Base-by-base conservation (phyloP, 768 basidiomycete species). In the Cyathus striatus region DNA sequence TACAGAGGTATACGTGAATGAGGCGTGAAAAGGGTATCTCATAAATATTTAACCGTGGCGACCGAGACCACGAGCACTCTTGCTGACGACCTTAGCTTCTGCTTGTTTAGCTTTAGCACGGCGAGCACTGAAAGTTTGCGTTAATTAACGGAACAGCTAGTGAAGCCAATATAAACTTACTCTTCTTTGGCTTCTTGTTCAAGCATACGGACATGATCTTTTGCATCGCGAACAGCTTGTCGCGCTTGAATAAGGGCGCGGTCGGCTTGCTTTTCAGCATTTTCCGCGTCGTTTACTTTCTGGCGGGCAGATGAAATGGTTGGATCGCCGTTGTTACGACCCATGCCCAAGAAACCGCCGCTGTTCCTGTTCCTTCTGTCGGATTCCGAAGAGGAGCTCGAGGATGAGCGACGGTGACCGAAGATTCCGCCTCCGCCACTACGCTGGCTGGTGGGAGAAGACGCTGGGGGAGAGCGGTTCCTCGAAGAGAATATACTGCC, bases 41-140 rank as follows among this genome's bases (percentile, higher is more conserved):
- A 23, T 7, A 14, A 23, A 21, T 18, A 13, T 14, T 55, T 39
- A 59, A 16, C 64, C 68, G 50, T 71, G 68, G 14, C 73, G 60
- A 0, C 76, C 76, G 36, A 78, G 65, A 13, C 63, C 63, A 26
- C 66, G 66, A 6, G 70, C 70, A 43, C 56, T 64, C 59, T 76
- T 77, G 56, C 64, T 69, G 49, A 79, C 70, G 16, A 61, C 59
- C 54, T 74, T 73, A 5, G 72, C 69, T 50, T 77, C 72, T 12
- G 67, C 70, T 46, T 76, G 74, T 50, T 78, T 79, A 5, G 69
- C 66, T 56, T 73, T 74, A 10, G 76, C 76, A 37, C 72, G 73
- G 23, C 56, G 60, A 20, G 70, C 64, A 23, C 76, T 78, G 50
- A n/a, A 49, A 38, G 43, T 41, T 30, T 24, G n/a, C 17, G 40